These are phyloP conservation scores for Zea luxurians DNA, from an alignment of 176 grass and related monocot species.

Conservation along the genomic window DNA sequence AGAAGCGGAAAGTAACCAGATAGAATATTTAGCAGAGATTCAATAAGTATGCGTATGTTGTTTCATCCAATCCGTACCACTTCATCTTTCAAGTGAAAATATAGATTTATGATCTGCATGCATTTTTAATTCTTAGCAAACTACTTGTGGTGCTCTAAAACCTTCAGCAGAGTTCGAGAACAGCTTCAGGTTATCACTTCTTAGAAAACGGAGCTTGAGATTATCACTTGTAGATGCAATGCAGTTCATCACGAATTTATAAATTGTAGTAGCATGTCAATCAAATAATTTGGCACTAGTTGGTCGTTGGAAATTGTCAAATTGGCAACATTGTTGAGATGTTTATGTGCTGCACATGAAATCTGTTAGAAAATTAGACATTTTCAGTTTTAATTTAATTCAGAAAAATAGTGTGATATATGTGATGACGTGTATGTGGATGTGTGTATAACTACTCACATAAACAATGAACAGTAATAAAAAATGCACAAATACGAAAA, in stretches of 20 bases:
- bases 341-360: background rate
- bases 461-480: too few species aligned
- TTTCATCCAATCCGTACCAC: constrained; percentile 13
- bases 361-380: too few species aligned
- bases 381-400: too few species aligned
- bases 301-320: background rate
- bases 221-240: background rate
- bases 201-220: background rate
- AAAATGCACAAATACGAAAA: too few species aligned
- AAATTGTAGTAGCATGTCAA: background rate
- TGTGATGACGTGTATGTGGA: too few species aligned
- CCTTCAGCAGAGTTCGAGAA: background rate
- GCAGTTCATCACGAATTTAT: background rate
- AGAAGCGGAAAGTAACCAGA: constrained; percentile 39
- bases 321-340: constrained; percentile 8
- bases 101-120: background rate
- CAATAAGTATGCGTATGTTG: constrained; percentile 21
- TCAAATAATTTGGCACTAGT: background rate
- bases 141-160: background rate
- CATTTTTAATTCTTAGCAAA: background rate
- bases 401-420: too few species aligned
- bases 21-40: constrained; percentile 20
- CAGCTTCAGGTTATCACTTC: background rate
- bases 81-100: constrained; percentile 1
- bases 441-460: too few species aligned